A percentile compares a stretch with the other conserved stretches of the same genome.
These are phyloP conservation scores for Tilletia indica DNA, from an alignment of 1,284 basidiomycete genomes.

Conservation along the genomic window DNA sequence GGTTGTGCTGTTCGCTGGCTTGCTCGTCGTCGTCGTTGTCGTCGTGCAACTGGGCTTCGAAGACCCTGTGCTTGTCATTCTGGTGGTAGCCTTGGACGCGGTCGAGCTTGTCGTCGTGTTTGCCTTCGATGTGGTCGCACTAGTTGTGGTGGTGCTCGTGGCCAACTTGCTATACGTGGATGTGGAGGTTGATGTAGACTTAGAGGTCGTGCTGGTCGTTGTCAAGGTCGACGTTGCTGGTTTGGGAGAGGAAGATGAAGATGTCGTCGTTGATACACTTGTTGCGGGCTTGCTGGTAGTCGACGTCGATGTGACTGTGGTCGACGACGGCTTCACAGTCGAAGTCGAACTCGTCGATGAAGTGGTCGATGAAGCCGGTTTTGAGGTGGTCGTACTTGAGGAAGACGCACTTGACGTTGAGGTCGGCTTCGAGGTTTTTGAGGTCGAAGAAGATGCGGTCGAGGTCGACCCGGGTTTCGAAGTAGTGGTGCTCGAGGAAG, in stretches of 20 bases:
- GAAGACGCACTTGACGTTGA: not conserved
- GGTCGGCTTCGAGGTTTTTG: not conserved
- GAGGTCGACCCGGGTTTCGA: not conserved
- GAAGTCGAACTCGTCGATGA: not conserved
- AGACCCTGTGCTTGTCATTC: not conserved
- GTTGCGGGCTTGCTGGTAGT: not conserved
- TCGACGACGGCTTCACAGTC: not conserved
- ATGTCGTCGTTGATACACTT: too few relatives aligned
- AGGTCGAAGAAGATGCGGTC: not conserved
- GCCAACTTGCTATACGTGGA: not conserved
- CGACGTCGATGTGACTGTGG: not conserved
- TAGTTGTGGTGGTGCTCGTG: not conserved
- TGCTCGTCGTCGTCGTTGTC: not conserved
- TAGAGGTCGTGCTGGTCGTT: not conserved
- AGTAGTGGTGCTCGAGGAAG: not conserved
- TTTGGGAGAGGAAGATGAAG: too few relatives aligned
- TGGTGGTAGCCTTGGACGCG: not conserved
- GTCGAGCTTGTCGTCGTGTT: not conserved
- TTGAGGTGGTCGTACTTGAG: not conserved
- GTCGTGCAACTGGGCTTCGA: not conserved
- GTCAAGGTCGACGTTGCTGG: not conserved
- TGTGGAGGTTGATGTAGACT: not conserved
- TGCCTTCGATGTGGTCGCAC: not conserved
- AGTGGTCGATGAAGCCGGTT: not conserved
- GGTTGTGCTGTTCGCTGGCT: not conserved